Evolutionary conservation across 148 eudicot species (phyloP), one percentile per base, ranked within the genome.

Genomic region (Cornus suecica): DNA sequence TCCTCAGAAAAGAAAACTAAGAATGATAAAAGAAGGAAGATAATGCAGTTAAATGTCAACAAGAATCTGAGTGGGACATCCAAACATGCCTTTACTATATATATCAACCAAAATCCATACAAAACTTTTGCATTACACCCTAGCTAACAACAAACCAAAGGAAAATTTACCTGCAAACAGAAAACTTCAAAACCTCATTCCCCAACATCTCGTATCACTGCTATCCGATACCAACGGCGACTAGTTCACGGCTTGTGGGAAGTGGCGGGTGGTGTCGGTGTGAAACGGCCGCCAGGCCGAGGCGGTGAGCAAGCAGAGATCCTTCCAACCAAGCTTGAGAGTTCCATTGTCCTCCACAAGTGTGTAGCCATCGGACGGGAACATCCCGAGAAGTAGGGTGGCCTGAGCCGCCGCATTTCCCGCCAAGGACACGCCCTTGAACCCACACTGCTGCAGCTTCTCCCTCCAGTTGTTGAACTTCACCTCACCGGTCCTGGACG

Each of bases 321-420:
- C 99, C 79, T 90, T 95, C 99, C 99, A 95, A 18, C 99, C 99
- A 20, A 95, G 93, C 86, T 92, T 95, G 52, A 95, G 94, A 2
- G 92, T 83, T 5, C 99, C 99, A 25, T 88, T 91, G 69, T 95
- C 99, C 84, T 95, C 99, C 1, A 95, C 88, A 68, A 95, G 82
- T 7, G 99, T 95, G 74, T 95, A 95, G 1, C 97, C 99, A 66
- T 95, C 91, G 8, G 92, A 91, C 31, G 97, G 99, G 75, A 92
- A 95, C 99, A 95, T 95, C 15, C 99, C 99, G 0, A 95, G 93
- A 28, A 95, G 84, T 25, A 95, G 88, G 1, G 94, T 90, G 30
- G 97, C 99, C 65, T 95, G 99, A 1, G 99, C 91, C 1, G 97
- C 97, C 0, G 99, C 97, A 68, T 95, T 95, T 11, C 99, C 99